Evolutionary conservation across 257 asterid species (phyloP).

Genomic region (Verbascum thapsus): DNA sequence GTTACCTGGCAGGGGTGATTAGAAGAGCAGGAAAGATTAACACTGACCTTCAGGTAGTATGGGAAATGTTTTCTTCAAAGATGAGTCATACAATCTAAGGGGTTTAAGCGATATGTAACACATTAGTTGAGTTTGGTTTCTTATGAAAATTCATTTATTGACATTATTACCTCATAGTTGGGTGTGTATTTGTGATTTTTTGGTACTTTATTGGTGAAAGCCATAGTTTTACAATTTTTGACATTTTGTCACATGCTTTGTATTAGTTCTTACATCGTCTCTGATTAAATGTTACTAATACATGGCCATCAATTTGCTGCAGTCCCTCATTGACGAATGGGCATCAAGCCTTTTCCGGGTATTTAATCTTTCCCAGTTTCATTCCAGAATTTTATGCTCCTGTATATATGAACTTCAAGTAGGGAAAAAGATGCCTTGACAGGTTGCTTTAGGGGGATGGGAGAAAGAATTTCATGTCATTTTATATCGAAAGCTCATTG

Average conservation of each 20-base stretch:
- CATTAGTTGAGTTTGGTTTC: conserved; percentile 16
- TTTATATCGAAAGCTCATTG: conserved; percentile 18
- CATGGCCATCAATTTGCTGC: conserved; percentile 44
- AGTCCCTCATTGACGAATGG: conserved; percentile 97
- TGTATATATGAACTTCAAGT: conserved; percentile 19
- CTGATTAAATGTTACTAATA: conserved; percentile 28
- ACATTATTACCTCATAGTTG: conserved; percentile 11
- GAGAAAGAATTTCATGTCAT: not conserved
- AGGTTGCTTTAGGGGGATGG: not conserved
- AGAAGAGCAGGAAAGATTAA: conserved; percentile 78
- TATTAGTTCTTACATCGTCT: conserved; percentile 8
- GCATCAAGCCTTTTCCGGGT: conserved; percentile 99
- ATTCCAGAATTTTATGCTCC: no score
- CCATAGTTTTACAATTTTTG: conserved; percentile 12
- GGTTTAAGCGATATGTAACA: conserved; percentile 1
- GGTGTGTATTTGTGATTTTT: no score
- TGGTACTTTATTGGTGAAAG: no score
- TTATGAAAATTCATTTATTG: not conserved
- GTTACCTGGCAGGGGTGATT: conserved; percentile 72
- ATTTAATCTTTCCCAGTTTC: conserved; percentile 38
- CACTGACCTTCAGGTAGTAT: conserved; percentile 87
- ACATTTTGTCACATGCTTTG: conserved; percentile 21
- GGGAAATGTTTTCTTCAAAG: conserved; percentile 22
- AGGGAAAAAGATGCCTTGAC: conserved; percentile 22
- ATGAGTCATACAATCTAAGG: not conserved